Percentiles rank a stretch among this genome's conserved stretches.
These are phyloP conservation scores for Candida germanica DNA, from an alignment of 805 yeast species.

Conservation along the genomic window DNA sequence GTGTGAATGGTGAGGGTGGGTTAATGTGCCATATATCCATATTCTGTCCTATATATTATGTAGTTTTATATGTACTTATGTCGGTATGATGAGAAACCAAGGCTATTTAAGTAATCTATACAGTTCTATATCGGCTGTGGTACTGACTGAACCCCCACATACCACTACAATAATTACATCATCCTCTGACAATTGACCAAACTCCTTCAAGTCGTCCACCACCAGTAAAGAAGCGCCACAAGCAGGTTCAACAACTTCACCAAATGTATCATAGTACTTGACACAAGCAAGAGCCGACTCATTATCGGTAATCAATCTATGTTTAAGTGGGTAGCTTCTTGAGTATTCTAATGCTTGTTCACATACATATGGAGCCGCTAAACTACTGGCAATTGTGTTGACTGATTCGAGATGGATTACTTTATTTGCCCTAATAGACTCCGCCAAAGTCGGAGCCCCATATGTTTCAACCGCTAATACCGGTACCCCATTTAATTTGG, in stretches of 20 bases:
- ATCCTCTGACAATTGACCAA: conserved; percentile 13
- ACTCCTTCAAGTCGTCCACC: conserved; percentile 12
- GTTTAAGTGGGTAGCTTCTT: conserved; percentile 12
- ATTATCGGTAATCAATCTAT: conserved; percentile 22
- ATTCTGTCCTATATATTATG: too few relatives aligned
- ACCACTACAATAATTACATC: conserved; percentile 26
- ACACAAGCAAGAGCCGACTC: conserved; percentile 23
- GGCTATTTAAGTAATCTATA: conserved; percentile 2
- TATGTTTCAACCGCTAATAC: conserved; percentile 27
- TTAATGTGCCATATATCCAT: too few relatives aligned
- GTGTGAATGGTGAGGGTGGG: too few relatives aligned
- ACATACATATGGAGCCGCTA: conserved; percentile 29
- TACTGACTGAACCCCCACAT: conserved; percentile 28
- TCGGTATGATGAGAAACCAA: background rate
- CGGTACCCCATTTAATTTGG: conserved; percentile 16
- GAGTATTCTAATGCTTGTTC: conserved; percentile 17
- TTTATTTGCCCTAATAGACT: conserved; percentile 19
- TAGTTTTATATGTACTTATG: too few relatives aligned
- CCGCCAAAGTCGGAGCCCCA: conserved; percentile 22
- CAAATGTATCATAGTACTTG: conserved; percentile 21
- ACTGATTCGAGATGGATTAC: conserved; percentile 18
- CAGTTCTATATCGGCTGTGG: conserved; percentile 4
- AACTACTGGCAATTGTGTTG: conserved; percentile 24
- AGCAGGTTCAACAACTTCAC: conserved; percentile 28
- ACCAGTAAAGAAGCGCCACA: conserved; percentile 28